Base-by-base conservation (phyloP, 257 asterid genomes). In the Solanum chilense region DNA sequence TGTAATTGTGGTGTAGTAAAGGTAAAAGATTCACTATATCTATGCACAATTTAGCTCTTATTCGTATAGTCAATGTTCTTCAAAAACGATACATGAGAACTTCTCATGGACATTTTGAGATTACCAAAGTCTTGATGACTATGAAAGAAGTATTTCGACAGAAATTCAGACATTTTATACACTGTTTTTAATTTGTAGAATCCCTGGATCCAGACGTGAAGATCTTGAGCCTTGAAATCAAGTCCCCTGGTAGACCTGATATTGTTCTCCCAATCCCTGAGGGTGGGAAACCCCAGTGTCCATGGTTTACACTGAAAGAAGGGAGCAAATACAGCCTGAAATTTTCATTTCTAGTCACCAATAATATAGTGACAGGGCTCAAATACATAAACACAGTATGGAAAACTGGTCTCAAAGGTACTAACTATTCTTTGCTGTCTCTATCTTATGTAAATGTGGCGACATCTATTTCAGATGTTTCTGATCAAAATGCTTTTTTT, bases 361-460 rank as follows among this genome's bases (percentile, higher is more conserved):
- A 95, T 89, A 94, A 95, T 62, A 92, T 95, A 45, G 96, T 94
- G 16, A 92, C 96, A 0, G 98, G 98, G 90, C 93, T 95, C 91
- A 93, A 93, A 87, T 95, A 95, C 92, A 92, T 91, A 80, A 95
- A 92, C 92, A 90, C 89, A 45, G 96, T 94, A 21, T 95, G 98
- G 98, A 93, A 94, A 93, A 91, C 98, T 45, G 97, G 98, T 86
- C 90, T 95, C 84, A 95, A 90, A 90, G 98, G 98, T 95, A 82
- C 35, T 58, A 68, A 70, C 33, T 39, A 80, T 86, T 20, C n/a
- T 31, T 27, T 84, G 68, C 45, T 39, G 33, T 42, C 68, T 76
- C 83, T 47, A 80, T 80, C 44, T 80, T 80, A 81, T 18, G 44
- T 80, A 12, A 44, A 44, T 77, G 64, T 78, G 15, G 5, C 5